Evolutionary conservation across 176 grass and related monocot genomes (phyloP).

Genomic region (Stipa capillata): DNA sequence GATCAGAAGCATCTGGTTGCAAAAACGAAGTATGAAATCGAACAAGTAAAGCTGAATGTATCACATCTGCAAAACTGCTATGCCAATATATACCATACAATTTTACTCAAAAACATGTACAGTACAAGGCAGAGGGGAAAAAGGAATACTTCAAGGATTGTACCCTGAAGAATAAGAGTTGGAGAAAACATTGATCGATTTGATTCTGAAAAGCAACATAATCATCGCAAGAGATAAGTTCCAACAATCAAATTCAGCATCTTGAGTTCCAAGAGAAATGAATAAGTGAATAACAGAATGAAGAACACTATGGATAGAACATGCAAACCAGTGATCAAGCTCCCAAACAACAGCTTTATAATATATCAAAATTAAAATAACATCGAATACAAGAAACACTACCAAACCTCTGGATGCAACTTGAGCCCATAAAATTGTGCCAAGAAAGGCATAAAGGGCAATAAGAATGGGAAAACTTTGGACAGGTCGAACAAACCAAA

Average conservation of each 20-base stretch:
- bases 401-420: neutral
- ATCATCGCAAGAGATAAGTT: neutral
- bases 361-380: neutral
- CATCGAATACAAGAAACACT: neutral
- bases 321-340: too few relatives aligned
- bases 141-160: neutral
- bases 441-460: neutral
- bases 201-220: neutral
- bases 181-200: neutral
- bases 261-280: neutral
- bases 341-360: too few relatives aligned
- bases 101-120: too few relatives aligned
- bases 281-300: too few relatives aligned
- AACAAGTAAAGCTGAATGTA: neutral
- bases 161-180: neutral
- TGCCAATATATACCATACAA: neutral
- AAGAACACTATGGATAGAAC: too few relatives aligned
- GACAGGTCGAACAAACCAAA: neutral
- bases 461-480: constrained; percentile 13
- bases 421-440: neutral
- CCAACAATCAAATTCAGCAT: neutral
- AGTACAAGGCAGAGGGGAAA: too few relatives aligned
- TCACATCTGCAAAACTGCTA: neutral
- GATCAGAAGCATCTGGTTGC: neutral
- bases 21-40: neutral